Base-by-base conservation (phyloP, 768 basidiomycete species). In the Astraeus odoratus region DNA sequence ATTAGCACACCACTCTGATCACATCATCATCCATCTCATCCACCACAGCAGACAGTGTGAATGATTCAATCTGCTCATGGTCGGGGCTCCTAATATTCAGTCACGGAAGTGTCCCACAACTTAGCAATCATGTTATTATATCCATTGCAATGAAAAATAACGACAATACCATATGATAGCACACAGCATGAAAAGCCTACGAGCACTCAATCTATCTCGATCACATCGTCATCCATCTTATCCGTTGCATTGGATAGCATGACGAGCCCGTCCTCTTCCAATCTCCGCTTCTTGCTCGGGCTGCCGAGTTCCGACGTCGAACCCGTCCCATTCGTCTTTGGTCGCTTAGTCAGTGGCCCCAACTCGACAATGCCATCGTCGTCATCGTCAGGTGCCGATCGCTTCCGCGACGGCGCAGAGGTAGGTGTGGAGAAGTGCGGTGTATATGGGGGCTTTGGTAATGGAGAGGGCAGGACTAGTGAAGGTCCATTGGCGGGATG, bases 251-350 rank as follows among this genome's bases (percentile, higher is more conserved):
- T 66, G 25, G 86, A 84, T 59, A 91, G 61, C 53, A 87, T 50
- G 26, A 91, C 59, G 36, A 90, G 55, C 8, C 87, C 88, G 44
- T 90, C 86, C 55, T 83, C 80, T 38, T 90, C 87, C 45, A 89
- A 57, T 50, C 68, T 63, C 46, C 77, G 64, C 54, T 73, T 77
- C 66, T 86, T 85, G 55, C 75, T 82, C 13, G 82, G 82, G 53
- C 78, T 81, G 23, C 60, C 50, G 1, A 59, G 51, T 9, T 60
- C 56, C 6, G 26, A 7, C n/a, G 53, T 57, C 5, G 46, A 41
- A 3, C 53, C 42, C 13, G 52, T 25, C 1, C 58, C 63, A 34
- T 67, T 65, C n/a, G 59, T 61, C 48, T 66, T 72, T 2, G 67
- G 60, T 41, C 77, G 75, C 59, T 86, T 86, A 4, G 80, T 66